phyloP scores from a whole-genome alignment of 2,329 filamentous ascomycete genomes.

The Cytospora schulzeri region DNA sequence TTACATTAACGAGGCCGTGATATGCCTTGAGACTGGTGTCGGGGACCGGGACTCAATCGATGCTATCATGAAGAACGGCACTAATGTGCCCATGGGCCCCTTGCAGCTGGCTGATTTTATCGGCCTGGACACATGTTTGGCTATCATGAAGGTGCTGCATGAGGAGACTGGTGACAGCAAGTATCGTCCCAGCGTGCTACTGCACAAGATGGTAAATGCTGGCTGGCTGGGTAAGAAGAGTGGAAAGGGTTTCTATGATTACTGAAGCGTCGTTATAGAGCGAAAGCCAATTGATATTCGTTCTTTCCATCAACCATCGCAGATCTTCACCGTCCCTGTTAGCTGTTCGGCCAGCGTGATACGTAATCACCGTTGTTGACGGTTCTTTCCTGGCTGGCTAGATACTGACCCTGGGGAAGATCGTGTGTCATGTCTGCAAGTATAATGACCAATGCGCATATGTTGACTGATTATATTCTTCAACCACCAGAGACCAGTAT shows the following conservation, averaged over 20 bases:
- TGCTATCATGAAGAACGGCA: conserved; percentile 98
- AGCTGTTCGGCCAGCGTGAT: not conserved
- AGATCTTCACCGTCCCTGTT: not conserved
- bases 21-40: conserved; percentile 91
- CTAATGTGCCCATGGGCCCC: conserved; percentile 97
- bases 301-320: not conserved
- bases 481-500: too few species aligned
- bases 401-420: too few species aligned
- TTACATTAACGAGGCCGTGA: conserved; percentile 97
- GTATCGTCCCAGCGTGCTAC: conserved; percentile 84
- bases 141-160: conserved; percentile 96
- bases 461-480: too few species aligned
- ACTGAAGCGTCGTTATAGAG: conserved; percentile 48
- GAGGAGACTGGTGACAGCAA: conserved; percentile 93
- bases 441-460: too few species aligned
- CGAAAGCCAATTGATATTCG: not conserved
- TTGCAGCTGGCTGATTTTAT: conserved; percentile 95
- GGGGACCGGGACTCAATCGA: conserved; percentile 91
- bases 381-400: not conserved
- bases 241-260: conserved; percentile 94
- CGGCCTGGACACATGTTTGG: conserved; percentile 90
- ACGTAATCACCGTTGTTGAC: not conserved
- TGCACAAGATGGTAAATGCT: conserved; percentile 96
- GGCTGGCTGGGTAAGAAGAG: conserved; percentile 98
- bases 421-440: too few species aligned